Base-by-base conservation (phyloP, 225 moss, liverwort and hornwort genomes). In the Sphagnum contortum region DNA sequence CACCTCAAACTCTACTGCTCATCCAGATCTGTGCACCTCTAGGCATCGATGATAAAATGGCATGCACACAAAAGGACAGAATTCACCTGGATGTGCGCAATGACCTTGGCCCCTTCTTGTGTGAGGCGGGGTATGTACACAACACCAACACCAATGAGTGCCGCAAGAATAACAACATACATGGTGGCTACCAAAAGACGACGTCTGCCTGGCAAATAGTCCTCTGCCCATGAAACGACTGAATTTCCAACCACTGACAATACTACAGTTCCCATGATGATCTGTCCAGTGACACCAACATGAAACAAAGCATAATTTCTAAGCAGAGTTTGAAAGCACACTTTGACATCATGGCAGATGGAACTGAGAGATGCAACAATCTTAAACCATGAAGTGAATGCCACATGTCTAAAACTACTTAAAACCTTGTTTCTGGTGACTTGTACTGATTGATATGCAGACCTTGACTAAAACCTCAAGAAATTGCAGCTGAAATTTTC, bases 121-220 rank as follows among this genome's bases (percentile, higher is more conserved):
- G 80, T 84, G 7, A 84, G 72, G 67, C 84, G 74, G 48, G 84
- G 84, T 58, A 84, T 80, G 68, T 84, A 80, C 59, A 77, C 57
- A 13, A 84, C 75, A 59, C 84, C 84, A 50, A 84, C 77, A 57
- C 84, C 84, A 64, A 84, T 70, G 4, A 84, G 70, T n/a, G 84
- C 80, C 59, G 84, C 84, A 70, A 84, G 80, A 12, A 84, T 84
- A 8, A 84, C 77, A 9, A 74, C 77, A 65, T 84, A 84, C 84
- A 84, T 84, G 12, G 80, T 59, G 52, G 84, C 84, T 60, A 84
- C 84, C 65, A 80, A 54, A 12, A 80, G 55, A 49, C 84, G 84
- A 45, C 84, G 69, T 62, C 77, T 69, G 57, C 77, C 84, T 52
- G 84, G 84, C 9, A 84, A 57, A 68, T 80, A 84, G 49, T 72